These are phyloP conservation scores for Zizania latifolia DNA, from an alignment of 176 grass and related monocot species.

Conservation along the genomic window DNA sequence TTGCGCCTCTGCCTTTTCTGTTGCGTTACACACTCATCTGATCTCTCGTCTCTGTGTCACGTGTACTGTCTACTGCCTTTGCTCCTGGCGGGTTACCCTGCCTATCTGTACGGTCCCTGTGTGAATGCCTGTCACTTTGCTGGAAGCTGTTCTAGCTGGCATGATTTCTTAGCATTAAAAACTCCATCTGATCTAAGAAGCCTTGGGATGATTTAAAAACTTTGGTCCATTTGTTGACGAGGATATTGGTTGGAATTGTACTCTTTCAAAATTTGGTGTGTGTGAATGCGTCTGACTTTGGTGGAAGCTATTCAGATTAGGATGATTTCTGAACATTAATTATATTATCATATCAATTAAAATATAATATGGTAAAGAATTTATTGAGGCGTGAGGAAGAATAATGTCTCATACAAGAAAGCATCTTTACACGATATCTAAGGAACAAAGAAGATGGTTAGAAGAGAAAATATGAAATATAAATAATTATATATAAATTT, in stretches of 20 bases:
- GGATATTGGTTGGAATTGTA: neutral
- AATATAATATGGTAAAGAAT: too few relatives aligned
- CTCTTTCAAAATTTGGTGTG: neutral
- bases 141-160: too few relatives aligned
- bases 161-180: conserved; percentile 14
- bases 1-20: neutral
- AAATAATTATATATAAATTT: too few relatives aligned
- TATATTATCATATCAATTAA: too few relatives aligned
- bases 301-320: too few relatives aligned
- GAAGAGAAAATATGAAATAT: too few relatives aligned
- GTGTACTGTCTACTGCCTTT: neutral
- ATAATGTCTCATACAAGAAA: too few relatives aligned
- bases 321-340: too few relatives aligned
- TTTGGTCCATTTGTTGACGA: neutral
- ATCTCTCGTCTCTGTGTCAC: neutral
- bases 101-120: neutral
- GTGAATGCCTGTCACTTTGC: neutral
- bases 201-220: neutral
- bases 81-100: neutral
- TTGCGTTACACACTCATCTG: neutral
- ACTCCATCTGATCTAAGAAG: neutral
- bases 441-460: too few relatives aligned
- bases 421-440: too few relatives aligned
- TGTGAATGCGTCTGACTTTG: too few relatives aligned
- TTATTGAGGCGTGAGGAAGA: too few relatives aligned